Base-by-base conservation (phyloP, 768 basidiomycete species). In the Mrakia frigida region DNA sequence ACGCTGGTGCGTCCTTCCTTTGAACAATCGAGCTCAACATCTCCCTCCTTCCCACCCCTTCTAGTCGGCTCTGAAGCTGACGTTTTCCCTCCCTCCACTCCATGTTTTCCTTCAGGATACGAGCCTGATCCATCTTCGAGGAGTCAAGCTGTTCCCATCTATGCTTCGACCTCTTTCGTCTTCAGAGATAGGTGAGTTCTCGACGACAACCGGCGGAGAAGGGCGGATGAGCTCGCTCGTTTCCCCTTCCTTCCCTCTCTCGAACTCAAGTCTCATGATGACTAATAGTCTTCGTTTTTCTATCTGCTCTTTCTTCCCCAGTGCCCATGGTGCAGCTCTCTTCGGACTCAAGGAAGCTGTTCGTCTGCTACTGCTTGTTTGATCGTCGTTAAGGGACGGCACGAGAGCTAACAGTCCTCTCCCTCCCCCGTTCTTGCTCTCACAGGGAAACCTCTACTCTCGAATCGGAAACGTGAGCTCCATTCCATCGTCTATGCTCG, bases 301-400 rank as follows among this genome's bases (percentile, higher is more conserved):
- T 23, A 53, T 53, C 11, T 18, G 13, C 10, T 28, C 28, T 13
- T 6, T 9, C 3, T 7, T 56, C 56, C 18, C 2, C 18, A 56
- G 56, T 28, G 56, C 56, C 13, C 56, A 56, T 6, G 56, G 56
- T 9, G 56, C 56, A n/a, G 56, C 56, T 56, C 56, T 56, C 25
- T 56, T 56, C n/a, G 56, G 56, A 10, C 56, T 56, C n/a, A 56
- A 56, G 25, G 56, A 56, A 56, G 56, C 56, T 56, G 56, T 56
- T n/a, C n/a, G 56, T 56, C 25, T 56, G 6, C n/a, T n/a, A 13
- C 13, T 56, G 6, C 28, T 25, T 11, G 56, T 56, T 28, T 28
- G 56, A 11, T 43, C 43, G 11, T 43, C 43, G n/a, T 43, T 1
- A 21, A 53, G 52, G 7, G 52, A 53, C 18, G 23, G 52, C 52